phyloP scores from a whole-genome alignment of 2,329 filamentous ascomycete species.

The Penicillium crustosum region DNA sequence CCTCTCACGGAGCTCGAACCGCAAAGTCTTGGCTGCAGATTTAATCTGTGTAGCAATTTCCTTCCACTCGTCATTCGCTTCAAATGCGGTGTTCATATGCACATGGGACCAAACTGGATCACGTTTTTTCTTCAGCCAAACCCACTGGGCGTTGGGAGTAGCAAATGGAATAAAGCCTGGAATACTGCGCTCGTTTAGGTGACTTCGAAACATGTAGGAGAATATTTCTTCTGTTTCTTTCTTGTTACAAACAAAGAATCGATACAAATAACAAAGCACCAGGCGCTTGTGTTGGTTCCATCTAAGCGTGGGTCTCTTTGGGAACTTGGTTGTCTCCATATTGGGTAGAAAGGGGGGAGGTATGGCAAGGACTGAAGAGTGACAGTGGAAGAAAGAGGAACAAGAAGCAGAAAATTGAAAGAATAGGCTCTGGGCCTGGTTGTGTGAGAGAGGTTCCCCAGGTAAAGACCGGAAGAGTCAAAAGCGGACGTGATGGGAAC shows the following conservation, averaged over 20 bases:
- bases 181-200: constrained; percentile 26
- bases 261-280: constrained; percentile 28
- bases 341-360: background rate
- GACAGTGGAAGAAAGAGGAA: too few relatives aligned
- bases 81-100: constrained; percentile 20
- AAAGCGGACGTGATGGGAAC: too few relatives aligned
- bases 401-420: too few relatives aligned
- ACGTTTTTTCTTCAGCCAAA: constrained; percentile 15
- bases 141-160: constrained; percentile 25
- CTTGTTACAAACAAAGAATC: constrained; percentile 23
- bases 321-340: background rate
- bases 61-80: constrained; percentile 16
- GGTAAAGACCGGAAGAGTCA: too few relatives aligned
- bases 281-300: constrained; percentile 23
- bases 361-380: too few relatives aligned
- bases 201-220: constrained; percentile 23
- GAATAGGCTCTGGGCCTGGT: too few relatives aligned
- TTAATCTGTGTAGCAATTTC: constrained; percentile 16
- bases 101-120: constrained; percentile 28
- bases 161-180: constrained; percentile 8
- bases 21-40: constrained; percentile 7
- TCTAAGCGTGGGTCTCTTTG: constrained; percentile 5
- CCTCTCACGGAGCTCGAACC: constrained; percentile 6
- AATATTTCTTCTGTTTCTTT: constrained; percentile 26
- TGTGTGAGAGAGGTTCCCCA: too few relatives aligned